Evolutionary conservation across 2,329 filamentous ascomycete species (phyloP), one percentile per base, ranked within the genome.

Genomic region (Cladophialophora bantiana): DNA sequence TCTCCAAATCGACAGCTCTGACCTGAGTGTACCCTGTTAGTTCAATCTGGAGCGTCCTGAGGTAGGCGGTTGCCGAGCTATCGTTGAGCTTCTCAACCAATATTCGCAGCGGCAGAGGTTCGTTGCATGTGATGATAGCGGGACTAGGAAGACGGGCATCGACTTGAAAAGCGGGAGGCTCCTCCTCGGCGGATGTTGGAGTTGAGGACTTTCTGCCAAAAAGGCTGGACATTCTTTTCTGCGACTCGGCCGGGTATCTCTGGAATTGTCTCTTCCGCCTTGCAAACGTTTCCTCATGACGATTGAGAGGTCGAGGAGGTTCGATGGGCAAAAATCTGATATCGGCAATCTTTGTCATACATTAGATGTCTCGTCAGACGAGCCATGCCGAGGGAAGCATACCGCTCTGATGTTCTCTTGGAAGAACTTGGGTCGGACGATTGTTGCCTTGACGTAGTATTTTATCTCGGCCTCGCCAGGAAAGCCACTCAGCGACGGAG

Each of bases 401-500:
- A 81, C 80, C 59, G 77, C 75, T 72, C 94, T 85, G 78, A 93
- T 91, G 74, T 97, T 97, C 79, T 97, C 93, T 76, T 94, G 94
- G 79, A 96, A 92, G 66, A 97, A 85, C 13, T 91, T 89, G 0
- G 93, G 93, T n/a, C 93, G 85, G 74, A 93, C 92, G 5, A 98
- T 89, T 0, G 95, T 98, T n/a, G 91, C 93, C 78, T 99, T 99
- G 76, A 98, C 85, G 76, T 92, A 99, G 79, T 99, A 99, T 72
- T 89, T 87, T 67, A 98, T 94, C 78, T 97, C 93, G 26, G 94
- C 94, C 77, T 94, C 88, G 36, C 90, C 90, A 0, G 92, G 92
- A 71, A 95, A 94, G 2, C 92, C 93, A n/a, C 86, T 91, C 62
- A 98, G 82, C 4, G 93, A 96, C 0, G 95, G 95, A 4, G 95